Evolutionary conservation across 768 basidiomycete genomes (phyloP), one percentile per base, ranked within the genome.

Genomic region (Lactarius hatsudake): DNA sequence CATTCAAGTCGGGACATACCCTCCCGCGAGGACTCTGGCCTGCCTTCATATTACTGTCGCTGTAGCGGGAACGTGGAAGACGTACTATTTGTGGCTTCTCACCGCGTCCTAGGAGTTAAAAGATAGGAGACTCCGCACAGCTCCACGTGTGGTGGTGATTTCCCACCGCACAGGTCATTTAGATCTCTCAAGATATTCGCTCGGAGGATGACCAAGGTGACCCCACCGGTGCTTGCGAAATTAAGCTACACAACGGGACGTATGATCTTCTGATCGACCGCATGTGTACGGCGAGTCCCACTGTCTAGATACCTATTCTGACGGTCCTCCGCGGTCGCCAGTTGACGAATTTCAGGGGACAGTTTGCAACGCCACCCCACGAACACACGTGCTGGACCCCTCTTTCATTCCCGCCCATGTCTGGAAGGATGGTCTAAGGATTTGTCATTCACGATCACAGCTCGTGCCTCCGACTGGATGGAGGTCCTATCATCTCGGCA

Each of bases 331-430:
- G 45, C 58, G 54, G 5, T 20, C 34, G 42, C 43, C 55, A 20
- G 34, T 64, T 10, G 26, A 48, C 26, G 43, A 26, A 26, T 40
- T 59, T 28, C 56, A 38, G 57, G 62, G 30, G 32, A 60, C 42
- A 54, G 45, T 64, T 30, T 43, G 42, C 59, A 56, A 18, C 20
- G 32, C 59, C 51, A 36, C 54, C 20, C 23, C 42, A 43, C 55
- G 62, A 43, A 30, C 30, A 67, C 63, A 67, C 53, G 53, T 30
- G 59, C 13, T 30, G 17, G 43, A 60, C 58, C 66, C 67, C 63
- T 61, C 62, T 68, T 57, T 64, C 62, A 60, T 68, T 38, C 42
- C 59, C 62, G 40, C 66, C 66, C 9, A 36, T 59, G 51, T 54
- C 30, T 62, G 66, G 48, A 34, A 63, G 51, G 45, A 15, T 60